phyloP scores from a whole-genome alignment of 441 rosid species.

The Raphanus hybrid region DNA sequence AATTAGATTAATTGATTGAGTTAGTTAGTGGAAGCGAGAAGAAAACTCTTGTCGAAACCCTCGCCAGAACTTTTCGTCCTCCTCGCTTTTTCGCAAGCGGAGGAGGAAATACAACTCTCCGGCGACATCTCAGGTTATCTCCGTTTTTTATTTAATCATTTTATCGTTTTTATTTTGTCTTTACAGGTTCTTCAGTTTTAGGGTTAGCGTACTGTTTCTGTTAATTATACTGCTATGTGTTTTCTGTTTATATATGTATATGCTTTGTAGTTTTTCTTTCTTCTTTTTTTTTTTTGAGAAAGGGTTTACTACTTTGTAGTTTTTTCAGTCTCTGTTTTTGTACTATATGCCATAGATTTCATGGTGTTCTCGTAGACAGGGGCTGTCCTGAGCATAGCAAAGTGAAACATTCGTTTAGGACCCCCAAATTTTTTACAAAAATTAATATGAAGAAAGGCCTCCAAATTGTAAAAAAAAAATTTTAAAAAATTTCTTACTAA shows the following conservation, averaged over 20 bases:
- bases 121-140: conserved; percentile 17
- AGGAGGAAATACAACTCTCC: neutral
- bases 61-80: no score
- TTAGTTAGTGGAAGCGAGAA: neutral
- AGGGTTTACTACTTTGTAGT: neutral
- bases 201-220: neutral
- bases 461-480: no score
- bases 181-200: neutral
- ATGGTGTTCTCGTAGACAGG: neutral
- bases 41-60: conserved; percentile 13
- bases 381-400: no score
- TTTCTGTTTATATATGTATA: neutral
- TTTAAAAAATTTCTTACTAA: no score
- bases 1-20: neutral
- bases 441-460: no score
- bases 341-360: neutral
- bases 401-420: no score
- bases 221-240: neutral
- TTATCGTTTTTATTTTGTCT: neutral
- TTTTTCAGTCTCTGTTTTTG: neutral
- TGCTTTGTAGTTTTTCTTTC: neutral
- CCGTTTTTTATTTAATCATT: neutral
- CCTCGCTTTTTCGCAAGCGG: conserved; percentile 17
- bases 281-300: no score
- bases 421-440: no score